A percentile compares a stretch with the other conserved stretches of the same genome.
These are phyloP conservation scores for Fusarium sp. DNA, from an alignment of 2,329 filamentous ascomycete genomes.

Conservation along the genomic window DNA sequence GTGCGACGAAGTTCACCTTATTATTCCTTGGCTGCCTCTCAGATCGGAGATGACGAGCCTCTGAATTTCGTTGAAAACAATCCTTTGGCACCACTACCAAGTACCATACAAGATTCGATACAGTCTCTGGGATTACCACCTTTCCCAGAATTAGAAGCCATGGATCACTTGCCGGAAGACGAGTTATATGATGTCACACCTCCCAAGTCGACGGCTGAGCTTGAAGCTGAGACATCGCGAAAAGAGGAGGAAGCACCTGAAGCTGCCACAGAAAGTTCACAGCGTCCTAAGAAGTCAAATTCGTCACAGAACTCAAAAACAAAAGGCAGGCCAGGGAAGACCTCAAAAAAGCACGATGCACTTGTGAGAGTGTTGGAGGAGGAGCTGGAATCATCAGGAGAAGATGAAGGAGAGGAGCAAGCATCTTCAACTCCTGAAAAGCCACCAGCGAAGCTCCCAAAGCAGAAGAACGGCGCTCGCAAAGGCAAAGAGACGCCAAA, in stretches of 20 bases:
- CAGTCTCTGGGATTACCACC: not conserved
- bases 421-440: not conserved
- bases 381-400: not conserved
- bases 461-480: not conserved
- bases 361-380: not conserved
- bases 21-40: not conserved
- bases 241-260: not conserved
- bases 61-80: conserved; percentile 30
- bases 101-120: not conserved
- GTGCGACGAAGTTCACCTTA: conserved; percentile 44
- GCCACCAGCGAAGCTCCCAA: not conserved
- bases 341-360: not conserved
- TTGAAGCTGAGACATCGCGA: not conserved
- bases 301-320: not conserved
- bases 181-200: conserved; percentile 43
- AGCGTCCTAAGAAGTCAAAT: not conserved
- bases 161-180: conserved; percentile 38
- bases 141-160: not conserved
- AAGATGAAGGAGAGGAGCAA: not conserved
- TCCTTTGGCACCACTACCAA: not conserved
- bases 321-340: not conserved
- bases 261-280: not conserved
- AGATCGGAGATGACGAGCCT: not conserved
- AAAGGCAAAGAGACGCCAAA: not conserved
- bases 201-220: conserved; percentile 6